phyloP scores from a whole-genome alignment of 257 asterid genomes.

The Solanum corneliomulleri region DNA sequence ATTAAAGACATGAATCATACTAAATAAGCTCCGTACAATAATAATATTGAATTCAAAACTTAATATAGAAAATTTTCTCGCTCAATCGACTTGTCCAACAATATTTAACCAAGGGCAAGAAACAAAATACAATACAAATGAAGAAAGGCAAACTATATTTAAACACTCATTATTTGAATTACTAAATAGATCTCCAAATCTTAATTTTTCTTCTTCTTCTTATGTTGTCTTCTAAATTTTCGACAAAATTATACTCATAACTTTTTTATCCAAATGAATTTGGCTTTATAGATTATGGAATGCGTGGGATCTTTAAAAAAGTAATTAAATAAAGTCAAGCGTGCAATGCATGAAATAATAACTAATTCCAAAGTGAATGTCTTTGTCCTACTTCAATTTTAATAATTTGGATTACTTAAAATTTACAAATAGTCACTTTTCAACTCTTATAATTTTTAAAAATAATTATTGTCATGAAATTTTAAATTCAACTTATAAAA shows the following conservation, averaged over 20 bases:
- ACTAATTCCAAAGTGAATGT: neutral
- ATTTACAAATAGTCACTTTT: neutral
- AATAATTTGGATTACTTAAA: neutral
- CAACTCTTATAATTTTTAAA: neutral
- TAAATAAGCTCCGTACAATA: neutral
- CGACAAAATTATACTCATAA: neutral
- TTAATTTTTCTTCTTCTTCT: neutral
- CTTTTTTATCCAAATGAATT: neutral
- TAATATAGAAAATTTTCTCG: rapidly evolving
- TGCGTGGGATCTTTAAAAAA: neutral
- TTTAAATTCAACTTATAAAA: too few species aligned
- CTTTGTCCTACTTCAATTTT: neutral
- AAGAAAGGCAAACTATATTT: too few species aligned
- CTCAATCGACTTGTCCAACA: rapidly evolving
- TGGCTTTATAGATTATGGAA: neutral
- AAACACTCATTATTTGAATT: neutral
- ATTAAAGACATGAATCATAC: neutral
- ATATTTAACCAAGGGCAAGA: too few species aligned
- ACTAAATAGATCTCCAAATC: neutral
- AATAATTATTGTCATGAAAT: neutral
- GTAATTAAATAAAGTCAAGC: neutral
- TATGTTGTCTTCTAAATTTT: neutral
- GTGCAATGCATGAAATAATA: neutral
- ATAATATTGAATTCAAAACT: neutral
- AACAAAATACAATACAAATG: too few species aligned